A percentile compares a stretch with the other conserved stretches of the same genome.
Evolutionary conservation across 441 rosid species (phyloP).

Genomic region (Macaranga tanarius): DNA sequence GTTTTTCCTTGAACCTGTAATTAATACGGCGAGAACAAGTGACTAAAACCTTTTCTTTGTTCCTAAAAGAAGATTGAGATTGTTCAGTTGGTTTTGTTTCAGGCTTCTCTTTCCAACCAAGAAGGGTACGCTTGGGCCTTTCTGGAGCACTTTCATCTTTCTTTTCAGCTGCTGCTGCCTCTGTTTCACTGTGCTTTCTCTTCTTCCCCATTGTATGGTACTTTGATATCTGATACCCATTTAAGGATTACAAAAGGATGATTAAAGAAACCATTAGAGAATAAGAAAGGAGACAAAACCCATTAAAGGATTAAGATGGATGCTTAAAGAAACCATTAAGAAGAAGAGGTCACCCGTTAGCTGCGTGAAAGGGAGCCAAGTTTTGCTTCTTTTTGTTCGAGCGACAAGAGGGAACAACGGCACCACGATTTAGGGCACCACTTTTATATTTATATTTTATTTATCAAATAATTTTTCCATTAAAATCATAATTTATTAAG

Average conservation of each 20-base stretch:
- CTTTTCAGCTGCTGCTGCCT: conserved; percentile 33
- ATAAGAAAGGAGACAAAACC: too few relatives aligned
- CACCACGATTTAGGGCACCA: background rate
- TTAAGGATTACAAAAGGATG: too few relatives aligned
- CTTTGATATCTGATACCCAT: background rate
- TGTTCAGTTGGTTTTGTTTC: conserved; percentile 40
- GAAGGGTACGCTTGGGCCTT: conserved; percentile 73
- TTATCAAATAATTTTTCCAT: too few relatives aligned
- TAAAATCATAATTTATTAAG: too few relatives aligned
- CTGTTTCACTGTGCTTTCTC: conserved; percentile 70
- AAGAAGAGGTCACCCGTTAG: too few relatives aligned
- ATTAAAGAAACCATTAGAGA: too few relatives aligned
- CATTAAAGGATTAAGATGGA: too few relatives aligned
- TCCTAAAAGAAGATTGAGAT: conserved; percentile 48
- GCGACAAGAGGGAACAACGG: background rate
- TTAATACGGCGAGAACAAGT: conserved; percentile 93
- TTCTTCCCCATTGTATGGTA: conserved; percentile 64
- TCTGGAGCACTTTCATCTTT: conserved; percentile 57
- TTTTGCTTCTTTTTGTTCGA: background rate
- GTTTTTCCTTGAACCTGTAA: conserved; percentile 51
- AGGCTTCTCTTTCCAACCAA: conserved; percentile 81
- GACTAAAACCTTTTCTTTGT: conserved; percentile 89
- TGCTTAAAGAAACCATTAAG: too few relatives aligned
- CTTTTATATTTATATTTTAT: too few relatives aligned
- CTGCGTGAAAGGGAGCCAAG: too few relatives aligned